Evolutionary conservation across 345 rosid genomes (phyloP).

Genomic region (Microcos paniculata): DNA sequence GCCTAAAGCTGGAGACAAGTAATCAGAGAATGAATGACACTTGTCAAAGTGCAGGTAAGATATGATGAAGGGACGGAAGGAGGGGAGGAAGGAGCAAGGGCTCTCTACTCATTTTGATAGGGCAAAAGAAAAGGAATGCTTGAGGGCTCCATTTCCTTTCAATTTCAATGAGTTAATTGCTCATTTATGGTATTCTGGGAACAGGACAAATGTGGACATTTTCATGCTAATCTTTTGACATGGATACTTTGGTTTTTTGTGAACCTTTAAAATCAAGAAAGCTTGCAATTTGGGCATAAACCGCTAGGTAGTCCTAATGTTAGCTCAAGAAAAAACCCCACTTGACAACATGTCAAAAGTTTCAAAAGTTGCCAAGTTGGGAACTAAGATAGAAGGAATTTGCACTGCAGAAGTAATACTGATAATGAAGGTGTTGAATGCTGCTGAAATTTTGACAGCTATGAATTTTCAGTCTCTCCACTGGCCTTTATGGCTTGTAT

Average conservation of each 20-base stretch:
- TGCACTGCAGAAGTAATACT: too few relatives aligned
- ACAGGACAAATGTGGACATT: neutral
- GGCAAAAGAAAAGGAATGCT: too few relatives aligned
- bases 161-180: neutral
- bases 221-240: neutral
- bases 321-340: too few relatives aligned
- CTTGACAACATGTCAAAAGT: too few relatives aligned
- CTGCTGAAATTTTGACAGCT: neutral
- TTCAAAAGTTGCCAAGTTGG: too few relatives aligned
- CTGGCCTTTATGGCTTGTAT: neutral
- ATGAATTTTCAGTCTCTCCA: neutral
- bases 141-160: neutral
- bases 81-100: neutral
- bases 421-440: too few relatives aligned
- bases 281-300: too few relatives aligned
- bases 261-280: too few relatives aligned
- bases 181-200: neutral
- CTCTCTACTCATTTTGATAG: too few relatives aligned
- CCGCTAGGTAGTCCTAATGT: too few relatives aligned
- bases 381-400: too few relatives aligned
- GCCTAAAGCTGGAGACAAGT: neutral
- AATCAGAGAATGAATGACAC: neutral
- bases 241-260: too few relatives aligned
- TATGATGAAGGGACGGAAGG: neutral
- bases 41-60: slow-evolving; percentile 1